Percentiles rank a stretch among this genome's conserved stretches.
Conservation (phyloP, 441 rosid genomes). For the Adansonia madagascariensis region DNA sequence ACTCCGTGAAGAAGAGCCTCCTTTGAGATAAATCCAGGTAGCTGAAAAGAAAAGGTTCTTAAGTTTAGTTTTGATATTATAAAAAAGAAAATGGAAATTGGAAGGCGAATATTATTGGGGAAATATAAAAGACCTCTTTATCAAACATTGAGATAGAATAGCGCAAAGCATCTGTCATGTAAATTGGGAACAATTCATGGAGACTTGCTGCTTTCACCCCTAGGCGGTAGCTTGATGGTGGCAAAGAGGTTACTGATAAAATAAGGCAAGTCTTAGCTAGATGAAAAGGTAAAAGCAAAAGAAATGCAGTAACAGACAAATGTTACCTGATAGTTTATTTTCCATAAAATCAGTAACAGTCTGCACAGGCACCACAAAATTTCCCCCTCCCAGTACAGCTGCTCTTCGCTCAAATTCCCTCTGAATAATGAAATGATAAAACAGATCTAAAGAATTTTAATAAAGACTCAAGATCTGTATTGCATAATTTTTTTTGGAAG, state of each 20-base stretch:
- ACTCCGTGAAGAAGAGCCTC: constrained; percentile 94
- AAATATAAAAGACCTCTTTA: constrained; percentile 58
- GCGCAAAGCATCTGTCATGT: constrained; percentile 73
- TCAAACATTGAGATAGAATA: constrained; percentile 72
- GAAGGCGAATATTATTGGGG: neutral
- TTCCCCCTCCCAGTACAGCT: constrained; percentile 84
- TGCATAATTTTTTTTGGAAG: neutral
- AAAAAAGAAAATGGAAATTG: neutral
- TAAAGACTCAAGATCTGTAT: neutral
- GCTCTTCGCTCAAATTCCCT: constrained; percentile 90
- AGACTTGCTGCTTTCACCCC: constrained; percentile 85
- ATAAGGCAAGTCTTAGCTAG: constrained; percentile 32
- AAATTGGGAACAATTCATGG: constrained; percentile 73
- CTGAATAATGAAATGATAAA: constrained; percentile 43
- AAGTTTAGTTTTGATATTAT: constrained; percentile 1
- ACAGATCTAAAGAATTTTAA: constrained; percentile 5
- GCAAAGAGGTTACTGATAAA: constrained; percentile 62
- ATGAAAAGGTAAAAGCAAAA: constrained; percentile 21
- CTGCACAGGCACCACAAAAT: constrained; percentile 82
- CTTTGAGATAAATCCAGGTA: constrained; percentile 83
- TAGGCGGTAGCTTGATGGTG: constrained; percentile 86
- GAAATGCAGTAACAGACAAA: neutral
- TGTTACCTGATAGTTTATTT: constrained; percentile 66
- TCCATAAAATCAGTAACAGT: constrained; percentile 80
- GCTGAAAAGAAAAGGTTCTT: constrained; percentile 44